A percentile compares a stretch with the other conserved stretches of the same genome.
Evolutionary conservation across 2,329 filamentous ascomycete species (phyloP).

Genomic region (Penicillium sp.): DNA sequence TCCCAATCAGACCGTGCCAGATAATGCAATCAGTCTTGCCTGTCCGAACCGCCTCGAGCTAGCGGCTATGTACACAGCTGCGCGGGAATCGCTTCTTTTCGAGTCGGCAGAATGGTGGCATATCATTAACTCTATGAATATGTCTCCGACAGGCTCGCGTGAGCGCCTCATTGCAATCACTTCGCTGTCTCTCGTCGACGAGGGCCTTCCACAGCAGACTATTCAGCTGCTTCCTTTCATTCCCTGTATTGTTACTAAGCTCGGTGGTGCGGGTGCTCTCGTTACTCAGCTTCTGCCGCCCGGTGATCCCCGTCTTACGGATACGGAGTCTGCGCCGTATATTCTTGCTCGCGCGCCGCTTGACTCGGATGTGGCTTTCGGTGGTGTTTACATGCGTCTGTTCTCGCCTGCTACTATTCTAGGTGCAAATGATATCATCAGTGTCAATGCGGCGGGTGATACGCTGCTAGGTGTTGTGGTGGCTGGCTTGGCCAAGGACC

Average conservation of each 20-base stretch:
- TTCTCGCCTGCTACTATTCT: conserved; percentile 68
- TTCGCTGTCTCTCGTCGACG: conserved; percentile 65
- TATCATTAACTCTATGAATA: conserved; percentile 74
- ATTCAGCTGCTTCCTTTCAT: conserved; percentile 87
- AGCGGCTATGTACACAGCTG: conserved; percentile 70
- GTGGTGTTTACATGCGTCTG: conserved; percentile 80
- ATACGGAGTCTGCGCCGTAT: conserved; percentile 63
- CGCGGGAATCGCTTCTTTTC: conserved; percentile 65
- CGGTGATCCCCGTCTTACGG: conserved; percentile 66
- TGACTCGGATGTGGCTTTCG: conserved; percentile 58
- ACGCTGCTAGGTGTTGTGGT: conserved; percentile 84
- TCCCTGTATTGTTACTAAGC: conserved; percentile 78
- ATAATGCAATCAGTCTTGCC: conserved; percentile 65
- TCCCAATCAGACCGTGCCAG: conserved; percentile 53
- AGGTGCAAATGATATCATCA: conserved; percentile 64
- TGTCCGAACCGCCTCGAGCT: conserved; percentile 85
- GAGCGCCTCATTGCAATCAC: conserved; percentile 71
- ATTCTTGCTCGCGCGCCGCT: conserved; percentile 63
- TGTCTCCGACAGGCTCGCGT: conserved; percentile 64
- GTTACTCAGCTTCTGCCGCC: conserved; percentile 67
- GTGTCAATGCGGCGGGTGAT: conserved; percentile 92
- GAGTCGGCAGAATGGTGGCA: conserved; percentile 72
- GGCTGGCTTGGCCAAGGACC: conserved; percentile 66
- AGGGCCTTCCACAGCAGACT: conserved; percentile 77
- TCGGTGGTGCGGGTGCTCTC: conserved; percentile 73